A percentile compares a stretch with the other conserved stretches of the same genome.
phyloP scores from a whole-genome alignment of 2,329 filamentous ascomycete species.

The Rhynchosporium agropyri region DNA sequence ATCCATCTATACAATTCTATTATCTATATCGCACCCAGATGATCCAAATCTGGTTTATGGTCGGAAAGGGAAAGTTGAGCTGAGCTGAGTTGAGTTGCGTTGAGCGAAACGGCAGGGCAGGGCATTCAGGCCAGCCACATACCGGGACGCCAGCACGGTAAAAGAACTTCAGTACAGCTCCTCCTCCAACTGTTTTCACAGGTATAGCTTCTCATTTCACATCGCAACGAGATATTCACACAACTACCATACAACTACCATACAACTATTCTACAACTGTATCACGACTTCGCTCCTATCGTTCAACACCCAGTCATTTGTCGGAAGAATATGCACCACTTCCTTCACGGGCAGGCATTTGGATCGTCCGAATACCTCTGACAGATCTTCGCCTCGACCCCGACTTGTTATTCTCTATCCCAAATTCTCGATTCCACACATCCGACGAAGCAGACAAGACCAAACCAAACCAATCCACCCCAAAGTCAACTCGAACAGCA shows the following conservation, averaged over 20 bases:
- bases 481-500: constrained; percentile 3
- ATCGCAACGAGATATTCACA: not conserved
- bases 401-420: not conserved
- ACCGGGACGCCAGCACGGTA: not conserved
- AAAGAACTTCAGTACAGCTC: not conserved
- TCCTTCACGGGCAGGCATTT: constrained; percentile 8
- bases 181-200: not conserved
- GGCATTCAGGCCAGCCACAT: not conserved
- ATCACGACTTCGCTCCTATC: not conserved
- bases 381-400: constrained; percentile 9
- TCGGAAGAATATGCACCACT: constrained; percentile 16
- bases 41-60: no score
- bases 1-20: no score
- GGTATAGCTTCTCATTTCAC: not conserved
- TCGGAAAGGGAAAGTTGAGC: no score
- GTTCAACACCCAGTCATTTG: constrained; percentile 2
- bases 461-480: not conserved
- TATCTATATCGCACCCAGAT: no score
- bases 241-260: not conserved
- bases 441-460: not conserved
- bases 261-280: no score
- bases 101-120: no score
- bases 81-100: no score
- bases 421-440: not conserved
- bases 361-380: constrained; percentile 16